phyloP scores from a whole-genome alignment of 1,284 basidiomycete genomes.

The Pterulicium gracile region DNA sequence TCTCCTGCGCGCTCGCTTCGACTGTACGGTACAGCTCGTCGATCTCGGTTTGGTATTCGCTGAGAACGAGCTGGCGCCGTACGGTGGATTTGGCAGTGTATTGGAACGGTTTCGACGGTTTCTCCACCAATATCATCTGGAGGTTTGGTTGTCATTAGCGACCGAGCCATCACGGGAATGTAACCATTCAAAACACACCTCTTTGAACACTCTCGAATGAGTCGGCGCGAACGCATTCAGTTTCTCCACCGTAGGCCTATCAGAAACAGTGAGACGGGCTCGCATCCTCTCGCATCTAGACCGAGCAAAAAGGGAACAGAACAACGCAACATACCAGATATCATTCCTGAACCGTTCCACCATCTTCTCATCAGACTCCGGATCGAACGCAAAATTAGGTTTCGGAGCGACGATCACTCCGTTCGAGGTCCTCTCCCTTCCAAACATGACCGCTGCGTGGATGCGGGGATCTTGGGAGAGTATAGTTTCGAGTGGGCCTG shows the following conservation, averaged over 20 bases:
- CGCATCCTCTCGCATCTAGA: too few relatives aligned
- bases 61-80: background rate
- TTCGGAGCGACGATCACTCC: slow-evolving; percentile 21
- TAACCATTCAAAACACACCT: too few relatives aligned
- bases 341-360: slow-evolving; percentile 15
- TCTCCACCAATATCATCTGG: too few relatives aligned
- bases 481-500: slow-evolving; percentile 20
- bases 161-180: too few relatives aligned
- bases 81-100: background rate
- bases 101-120: background rate
- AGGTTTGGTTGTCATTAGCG: too few relatives aligned
- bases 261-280: too few relatives aligned
- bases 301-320: background rate
- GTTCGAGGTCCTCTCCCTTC: slow-evolving; percentile 19
- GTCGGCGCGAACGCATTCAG: slow-evolving; percentile 29
- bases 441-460: slow-evolving; percentile 20
- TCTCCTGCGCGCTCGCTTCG: slow-evolving; percentile 11
- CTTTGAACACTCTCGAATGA: slow-evolving; percentile 29
- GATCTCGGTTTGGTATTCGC: background rate
- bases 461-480: slow-evolving; percentile 17
- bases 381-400: slow-evolving; percentile 15
- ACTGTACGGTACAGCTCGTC: slow-evolving; percentile 4
- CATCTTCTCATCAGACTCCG: slow-evolving; percentile 13
- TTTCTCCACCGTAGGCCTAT: slow-evolving; percentile 25
- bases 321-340: slow-evolving; percentile 14